These are phyloP conservation scores for Dryas integrifolia DNA, from an alignment of 331 rosid genomes.

Conservation along the genomic window DNA sequence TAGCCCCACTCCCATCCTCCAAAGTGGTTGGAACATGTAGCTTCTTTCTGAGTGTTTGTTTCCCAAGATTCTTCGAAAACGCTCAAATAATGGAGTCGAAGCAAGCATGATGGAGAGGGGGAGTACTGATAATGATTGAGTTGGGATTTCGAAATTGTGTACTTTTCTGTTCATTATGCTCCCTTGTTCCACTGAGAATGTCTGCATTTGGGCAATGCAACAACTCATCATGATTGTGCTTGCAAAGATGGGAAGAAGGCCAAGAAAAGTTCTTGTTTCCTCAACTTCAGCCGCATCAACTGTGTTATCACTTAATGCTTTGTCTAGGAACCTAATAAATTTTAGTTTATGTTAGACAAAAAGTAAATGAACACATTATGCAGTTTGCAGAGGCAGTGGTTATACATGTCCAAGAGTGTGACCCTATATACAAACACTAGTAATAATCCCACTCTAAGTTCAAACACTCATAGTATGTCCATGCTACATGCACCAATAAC, in stretches of 20 bases:
- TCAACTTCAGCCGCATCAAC: slow-evolving; percentile 17
- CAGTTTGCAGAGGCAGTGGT: neutral
- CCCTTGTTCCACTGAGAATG: slow-evolving; percentile 38
- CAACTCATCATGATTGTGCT: slow-evolving; percentile 42
- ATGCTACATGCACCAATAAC: neutral
- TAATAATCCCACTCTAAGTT: neutral
- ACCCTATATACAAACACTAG: neutral
- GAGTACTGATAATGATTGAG: slow-evolving; percentile 28
- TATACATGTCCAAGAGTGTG: neutral
- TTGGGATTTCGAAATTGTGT: slow-evolving; percentile 26
- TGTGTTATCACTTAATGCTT: slow-evolving; percentile 21
- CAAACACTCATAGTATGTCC: neutral
- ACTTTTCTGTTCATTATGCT: slow-evolving; percentile 30
- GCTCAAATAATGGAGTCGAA: slow-evolving; percentile 25
- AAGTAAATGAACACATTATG: neutral
- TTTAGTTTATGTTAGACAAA: neutral
- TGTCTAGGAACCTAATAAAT: slow-evolving; percentile 25
- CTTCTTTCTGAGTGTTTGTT: neutral
- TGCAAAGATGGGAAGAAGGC: slow-evolving; percentile 26
- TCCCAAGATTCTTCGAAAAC: neutral
- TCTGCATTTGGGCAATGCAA: slow-evolving; percentile 36
- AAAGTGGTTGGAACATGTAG: slow-evolving; percentile 25
- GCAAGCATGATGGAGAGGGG: slow-evolving; percentile 29
- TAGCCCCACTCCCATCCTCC: slow-evolving; percentile 35
- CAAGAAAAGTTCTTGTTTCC: slow-evolving; percentile 40